Percentiles rank a stretch among this genome's conserved stretches.
phyloP scores from a whole-genome alignment of 164 flowering plant genomes.

The Umbellularia californica region DNA sequence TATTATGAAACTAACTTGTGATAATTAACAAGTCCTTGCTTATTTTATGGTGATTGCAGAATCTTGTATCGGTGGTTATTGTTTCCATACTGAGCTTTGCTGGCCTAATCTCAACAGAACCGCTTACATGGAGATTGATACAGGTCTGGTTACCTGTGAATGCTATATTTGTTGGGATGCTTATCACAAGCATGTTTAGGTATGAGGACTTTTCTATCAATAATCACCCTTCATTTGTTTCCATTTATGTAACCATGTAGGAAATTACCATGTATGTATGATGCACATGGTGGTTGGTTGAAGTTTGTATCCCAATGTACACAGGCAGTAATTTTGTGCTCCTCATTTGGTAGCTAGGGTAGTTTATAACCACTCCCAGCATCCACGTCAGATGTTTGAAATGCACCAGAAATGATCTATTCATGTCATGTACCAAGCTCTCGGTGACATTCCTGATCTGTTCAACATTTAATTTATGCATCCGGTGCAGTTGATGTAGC shows the following conservation, averaged over 20 bases:
- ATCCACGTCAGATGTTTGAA: neutral
- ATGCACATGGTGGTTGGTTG: no score
- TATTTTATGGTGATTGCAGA: slow-evolving; percentile 55
- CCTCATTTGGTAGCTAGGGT: no score
- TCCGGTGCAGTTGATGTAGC: neutral
- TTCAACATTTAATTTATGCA: neutral
- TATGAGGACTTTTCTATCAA: slow-evolving; percentile 20
- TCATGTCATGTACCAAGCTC: neutral
- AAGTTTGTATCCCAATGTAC: no score
- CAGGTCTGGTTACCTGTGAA: slow-evolving; percentile 97
- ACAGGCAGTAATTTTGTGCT: no score
- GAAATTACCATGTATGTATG: no score
- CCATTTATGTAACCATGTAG: neutral
- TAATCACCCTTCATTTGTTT: neutral
- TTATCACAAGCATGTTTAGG: slow-evolving; percentile 97
- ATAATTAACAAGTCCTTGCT: slow-evolving; percentile 7
- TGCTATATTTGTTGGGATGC: slow-evolving; percentile 96
- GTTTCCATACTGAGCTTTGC: slow-evolving; percentile 60
- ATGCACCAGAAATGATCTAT: neutral
- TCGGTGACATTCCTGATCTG: neutral
- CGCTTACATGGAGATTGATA: slow-evolving; percentile 80
- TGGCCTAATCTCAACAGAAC: slow-evolving; percentile 84
- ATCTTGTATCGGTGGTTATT: slow-evolving; percentile 76
- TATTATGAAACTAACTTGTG: neutral
- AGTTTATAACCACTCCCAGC: neutral